Evolutionary conservation across 176 grass and related monocot genomes (phyloP).

Genomic region (Musa schizocarpa): DNA sequence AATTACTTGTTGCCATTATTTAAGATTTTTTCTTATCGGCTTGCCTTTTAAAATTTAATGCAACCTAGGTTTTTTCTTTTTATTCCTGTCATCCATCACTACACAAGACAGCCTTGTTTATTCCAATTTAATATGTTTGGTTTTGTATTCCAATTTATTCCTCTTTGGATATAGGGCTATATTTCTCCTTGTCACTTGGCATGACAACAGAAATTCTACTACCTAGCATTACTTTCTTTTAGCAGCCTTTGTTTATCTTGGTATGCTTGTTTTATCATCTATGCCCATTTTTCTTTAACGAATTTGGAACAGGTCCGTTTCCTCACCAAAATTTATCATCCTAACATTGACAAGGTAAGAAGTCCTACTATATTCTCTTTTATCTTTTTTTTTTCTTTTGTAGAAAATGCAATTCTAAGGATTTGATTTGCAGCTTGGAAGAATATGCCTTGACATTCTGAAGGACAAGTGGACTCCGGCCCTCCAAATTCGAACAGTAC

Average conservation of each 20-base stretch:
- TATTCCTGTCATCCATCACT: not conserved
- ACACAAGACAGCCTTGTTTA: not conserved
- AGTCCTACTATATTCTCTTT: constrained; percentile 1
- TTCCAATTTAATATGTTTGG: not conserved
- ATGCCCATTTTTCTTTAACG: constrained; percentile 2
- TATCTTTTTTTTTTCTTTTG: constrained; percentile 2
- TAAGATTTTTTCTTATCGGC: too few relatives aligned
- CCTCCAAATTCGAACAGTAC: constrained; percentile 16
- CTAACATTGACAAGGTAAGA: constrained; percentile 95
- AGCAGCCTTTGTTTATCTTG: not conserved
- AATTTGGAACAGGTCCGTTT: constrained; percentile 79
- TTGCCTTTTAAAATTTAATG: too few relatives aligned
- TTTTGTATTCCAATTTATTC: not conserved
- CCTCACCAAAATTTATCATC: constrained; percentile 98
- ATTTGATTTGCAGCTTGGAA: constrained; percentile 17
- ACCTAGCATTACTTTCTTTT: too few relatives aligned
- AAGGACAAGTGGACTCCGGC: constrained; percentile 18
- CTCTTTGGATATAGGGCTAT: not conserved
- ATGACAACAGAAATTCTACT: not conserved
- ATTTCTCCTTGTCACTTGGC: not conserved
- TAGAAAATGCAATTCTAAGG: constrained; percentile 21
- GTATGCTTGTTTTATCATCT: not conserved
- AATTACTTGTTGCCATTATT: too few relatives aligned
- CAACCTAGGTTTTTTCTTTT: too few relatives aligned
- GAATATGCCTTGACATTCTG: constrained; percentile 22